Conservation (phyloP, 2,329 filamentous ascomycete genomes). For the Monosporascus sp. region DNA sequence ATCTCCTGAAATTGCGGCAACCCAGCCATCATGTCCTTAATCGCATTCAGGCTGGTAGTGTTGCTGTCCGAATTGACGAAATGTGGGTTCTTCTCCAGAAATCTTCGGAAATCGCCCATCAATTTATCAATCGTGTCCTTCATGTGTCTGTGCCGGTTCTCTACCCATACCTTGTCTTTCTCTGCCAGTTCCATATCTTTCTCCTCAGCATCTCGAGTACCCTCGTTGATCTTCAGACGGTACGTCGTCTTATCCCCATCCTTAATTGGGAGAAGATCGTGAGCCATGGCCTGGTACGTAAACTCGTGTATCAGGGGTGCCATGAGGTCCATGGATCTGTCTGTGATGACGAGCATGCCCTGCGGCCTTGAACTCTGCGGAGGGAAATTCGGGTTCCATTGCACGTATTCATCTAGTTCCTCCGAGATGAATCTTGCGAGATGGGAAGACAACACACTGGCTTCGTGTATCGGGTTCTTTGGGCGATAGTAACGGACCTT, state of each 20-base stretch:
- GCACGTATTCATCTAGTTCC: slow-evolving; percentile 82
- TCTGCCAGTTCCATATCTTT: slow-evolving; percentile 91
- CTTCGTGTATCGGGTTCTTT: slow-evolving; percentile 70
- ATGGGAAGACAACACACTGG: slow-evolving; percentile 78
- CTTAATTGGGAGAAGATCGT: slow-evolving; percentile 83
- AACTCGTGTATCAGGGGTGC: slow-evolving; percentile 91
- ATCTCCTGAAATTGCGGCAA: slow-evolving; percentile 91
- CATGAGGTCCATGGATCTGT: slow-evolving; percentile 87
- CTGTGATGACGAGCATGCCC: slow-evolving; percentile 78
- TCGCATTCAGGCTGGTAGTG: slow-evolving; percentile 75
- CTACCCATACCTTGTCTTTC: slow-evolving; percentile 90
- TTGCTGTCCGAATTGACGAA: slow-evolving; percentile 72
- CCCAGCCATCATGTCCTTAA: slow-evolving; percentile 95
- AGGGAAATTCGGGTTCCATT: slow-evolving; percentile 79
- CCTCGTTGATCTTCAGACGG: slow-evolving; percentile 72
- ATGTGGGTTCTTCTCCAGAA: slow-evolving; percentile 85
- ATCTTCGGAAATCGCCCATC: slow-evolving; percentile 87
- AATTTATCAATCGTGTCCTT: slow-evolving; percentile 94
- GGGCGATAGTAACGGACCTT: slow-evolving; percentile 88
- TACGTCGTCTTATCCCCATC: slow-evolving; percentile 88
- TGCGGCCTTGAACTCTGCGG: slow-evolving; percentile 72
- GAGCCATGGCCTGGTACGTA: slow-evolving; percentile 97
- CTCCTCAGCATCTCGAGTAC: slow-evolving; percentile 61
- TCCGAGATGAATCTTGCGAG: slow-evolving; percentile 87
- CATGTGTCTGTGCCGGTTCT: slow-evolving; percentile 94